Conservation (phyloP, 2,329 filamentous ascomycete species). For the Curvularia lunata region DNA sequence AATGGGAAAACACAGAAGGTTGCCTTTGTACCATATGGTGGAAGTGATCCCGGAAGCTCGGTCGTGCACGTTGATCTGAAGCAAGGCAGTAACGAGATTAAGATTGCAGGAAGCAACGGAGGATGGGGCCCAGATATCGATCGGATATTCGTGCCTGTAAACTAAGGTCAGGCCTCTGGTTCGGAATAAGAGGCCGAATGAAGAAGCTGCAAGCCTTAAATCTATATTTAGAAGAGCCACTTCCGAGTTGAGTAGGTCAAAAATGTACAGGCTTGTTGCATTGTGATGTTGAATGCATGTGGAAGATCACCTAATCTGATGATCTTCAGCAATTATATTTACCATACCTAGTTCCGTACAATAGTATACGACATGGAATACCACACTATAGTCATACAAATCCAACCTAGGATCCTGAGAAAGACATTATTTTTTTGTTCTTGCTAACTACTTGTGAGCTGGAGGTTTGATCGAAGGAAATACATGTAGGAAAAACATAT, state of each 20-base stretch:
- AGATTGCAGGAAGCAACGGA: slow-evolving; percentile 52
- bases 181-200: neutral
- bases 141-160: slow-evolving; percentile 59
- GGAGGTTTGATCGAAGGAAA: too few species aligned
- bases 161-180: neutral
- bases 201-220: neutral
- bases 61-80: slow-evolving; percentile 58
- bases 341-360: too few species aligned
- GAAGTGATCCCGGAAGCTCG: slow-evolving; percentile 56
- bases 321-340: too few species aligned
- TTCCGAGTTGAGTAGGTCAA: neutral
- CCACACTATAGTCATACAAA: too few species aligned
- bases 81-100: slow-evolving; percentile 58
- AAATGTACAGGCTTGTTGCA: neutral
- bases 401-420: too few species aligned
- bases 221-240: neutral
- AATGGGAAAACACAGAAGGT: slow-evolving; percentile 60
- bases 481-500: neutral
- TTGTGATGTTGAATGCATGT: neutral
- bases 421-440: too few species aligned
- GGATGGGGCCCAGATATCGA: slow-evolving; percentile 62
- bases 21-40: slow-evolving; percentile 61
- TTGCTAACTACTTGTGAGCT: too few species aligned
- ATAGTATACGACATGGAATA: too few species aligned
- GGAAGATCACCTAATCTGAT: neutral